Evolutionary conservation across 352 stramenopile species (phyloP), one percentile per base, ranked within the genome.

Genomic region (Globisporangium perplexum): DNA sequence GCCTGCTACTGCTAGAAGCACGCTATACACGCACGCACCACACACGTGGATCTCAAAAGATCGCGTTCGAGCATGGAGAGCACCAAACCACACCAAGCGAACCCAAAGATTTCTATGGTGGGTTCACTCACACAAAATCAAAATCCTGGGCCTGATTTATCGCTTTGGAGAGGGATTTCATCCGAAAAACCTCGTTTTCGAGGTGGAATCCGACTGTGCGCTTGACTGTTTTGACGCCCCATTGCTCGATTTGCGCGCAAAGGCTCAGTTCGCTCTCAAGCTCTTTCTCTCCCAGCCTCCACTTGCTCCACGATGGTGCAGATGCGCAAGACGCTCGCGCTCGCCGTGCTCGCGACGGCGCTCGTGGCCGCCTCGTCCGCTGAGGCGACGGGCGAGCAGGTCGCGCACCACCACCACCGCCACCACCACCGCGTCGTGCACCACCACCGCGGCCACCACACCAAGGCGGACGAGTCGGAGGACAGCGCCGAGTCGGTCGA

Each of bases 271-370:
- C 14, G 15, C 23, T 38, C 48, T n/a, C n/a, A n/a, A n/a, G 35
- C 35, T 47, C 49, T 46, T 23, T 45, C 26, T 47, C 42, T 18
- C 53, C 30, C 43, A 26, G 30, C 7, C 33, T 35, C 50, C 30
- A n/a, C 4, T 22, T 18, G 44, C 31, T 42, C 26, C 18, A 54
- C 14, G 10, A 63, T 63, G 57, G 57, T 63, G 20, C 50, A 55
- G 24, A 47, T 57, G 38, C 51, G 51, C 44, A 63, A 63, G 51
- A 63, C 57, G 33, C 38, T 63, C 33, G 46, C 57, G 17, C 36
- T 63, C 33, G 57, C 57, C 0, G 51, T 63, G 44, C 17, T 63
- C 50, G 57, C 57, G 10, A 59, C 57, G 42, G 52, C 57, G 36
- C 46, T 63, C 20, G 44, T 42, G 36, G 44, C 55, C 11, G 49